These are phyloP conservation scores for Colletotrichum cuscutae DNA, from an alignment of 2,329 filamentous ascomycete species.

Conservation along the genomic window DNA sequence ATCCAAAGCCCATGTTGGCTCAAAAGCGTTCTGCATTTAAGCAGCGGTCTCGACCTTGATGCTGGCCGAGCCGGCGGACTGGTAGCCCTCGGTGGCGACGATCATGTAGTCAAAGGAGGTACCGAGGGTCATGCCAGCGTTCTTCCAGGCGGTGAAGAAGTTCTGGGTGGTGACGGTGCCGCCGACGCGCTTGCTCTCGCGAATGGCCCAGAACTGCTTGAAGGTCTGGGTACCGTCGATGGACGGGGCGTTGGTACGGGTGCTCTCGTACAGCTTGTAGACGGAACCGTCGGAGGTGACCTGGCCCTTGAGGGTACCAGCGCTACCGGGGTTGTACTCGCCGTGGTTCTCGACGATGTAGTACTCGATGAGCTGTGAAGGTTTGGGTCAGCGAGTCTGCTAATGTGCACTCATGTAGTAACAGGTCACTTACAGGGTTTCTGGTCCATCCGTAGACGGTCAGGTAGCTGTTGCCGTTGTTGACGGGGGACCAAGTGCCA, in stretches of 20 bases:
- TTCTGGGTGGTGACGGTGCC: slow-evolving; percentile 60
- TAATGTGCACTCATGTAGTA: too few relatives aligned
- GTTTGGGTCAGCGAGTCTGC: neutral
- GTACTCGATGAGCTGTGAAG: slow-evolving; percentile 35
- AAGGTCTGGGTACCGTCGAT: slow-evolving; percentile 62
- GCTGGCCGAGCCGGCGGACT: slow-evolving; percentile 57
- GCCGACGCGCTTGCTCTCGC: slow-evolving; percentile 57
- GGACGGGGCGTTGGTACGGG: slow-evolving; percentile 54
- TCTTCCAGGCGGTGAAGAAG: slow-evolving; percentile 65
- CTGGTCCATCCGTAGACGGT: slow-evolving; percentile 52
- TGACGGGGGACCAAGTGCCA: slow-evolving; percentile 42
- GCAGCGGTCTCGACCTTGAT: slow-evolving; percentile 53
- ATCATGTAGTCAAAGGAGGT: slow-evolving; percentile 62
- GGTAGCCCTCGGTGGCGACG: slow-evolving; percentile 64
- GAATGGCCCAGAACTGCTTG: slow-evolving; percentile 64
- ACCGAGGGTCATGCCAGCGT: slow-evolving; percentile 59
- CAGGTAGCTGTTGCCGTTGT: slow-evolving; percentile 48
- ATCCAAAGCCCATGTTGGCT: neutral
- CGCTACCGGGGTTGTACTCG: slow-evolving; percentile 48
- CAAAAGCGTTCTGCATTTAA: neutral
- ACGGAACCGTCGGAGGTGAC: slow-evolving; percentile 48
- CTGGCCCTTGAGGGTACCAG: slow-evolving; percentile 45
- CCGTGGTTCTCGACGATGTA: slow-evolving; percentile 47
- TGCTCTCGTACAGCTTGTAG: slow-evolving; percentile 51
- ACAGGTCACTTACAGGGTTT: slow-evolving; percentile 42